Conservation (phyloP, 164 flowering plant species). For the Liriodendron chinense region DNA sequence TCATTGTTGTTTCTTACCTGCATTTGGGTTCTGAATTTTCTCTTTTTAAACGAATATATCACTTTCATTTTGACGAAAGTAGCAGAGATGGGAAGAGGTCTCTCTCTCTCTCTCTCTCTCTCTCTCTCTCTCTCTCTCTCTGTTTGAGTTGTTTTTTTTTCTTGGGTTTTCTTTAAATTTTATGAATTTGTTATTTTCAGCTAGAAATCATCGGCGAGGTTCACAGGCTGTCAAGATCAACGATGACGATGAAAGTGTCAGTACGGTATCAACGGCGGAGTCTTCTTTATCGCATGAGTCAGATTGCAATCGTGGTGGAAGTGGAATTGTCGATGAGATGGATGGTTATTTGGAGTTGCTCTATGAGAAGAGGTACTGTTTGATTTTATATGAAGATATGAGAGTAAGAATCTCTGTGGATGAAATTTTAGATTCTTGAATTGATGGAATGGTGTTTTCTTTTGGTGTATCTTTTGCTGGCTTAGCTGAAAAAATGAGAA, state of each 20-base stretch:
- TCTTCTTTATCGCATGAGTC: not conserved
- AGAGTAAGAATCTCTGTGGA: not conserved
- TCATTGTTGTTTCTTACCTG: no score
- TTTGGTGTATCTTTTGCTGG: not conserved
- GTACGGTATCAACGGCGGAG: conserved; percentile 6
- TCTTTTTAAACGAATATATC: no score
- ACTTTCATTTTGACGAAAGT: no score
- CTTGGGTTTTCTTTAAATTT: no score
- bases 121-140: no score
- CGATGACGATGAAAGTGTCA: not conserved
- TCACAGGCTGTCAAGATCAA: no score
- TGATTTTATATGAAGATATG: not conserved
- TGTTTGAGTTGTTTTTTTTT: no score
- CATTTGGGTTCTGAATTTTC: no score
- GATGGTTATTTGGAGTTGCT: conserved; percentile 4
- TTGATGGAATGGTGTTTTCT: not conserved
- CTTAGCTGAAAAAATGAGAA: not conserved
- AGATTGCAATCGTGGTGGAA: not conserved
- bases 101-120: no score
- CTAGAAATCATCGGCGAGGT: no score
- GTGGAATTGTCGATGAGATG: not conserved
- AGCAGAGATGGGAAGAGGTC: no score
- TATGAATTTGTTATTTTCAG: no score
- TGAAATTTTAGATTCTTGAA: not conserved
- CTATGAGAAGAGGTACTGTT: conserved; percentile 5